Conservation (phyloP, 129 eudicot species). For the Scalesia atractyloides region DNA sequence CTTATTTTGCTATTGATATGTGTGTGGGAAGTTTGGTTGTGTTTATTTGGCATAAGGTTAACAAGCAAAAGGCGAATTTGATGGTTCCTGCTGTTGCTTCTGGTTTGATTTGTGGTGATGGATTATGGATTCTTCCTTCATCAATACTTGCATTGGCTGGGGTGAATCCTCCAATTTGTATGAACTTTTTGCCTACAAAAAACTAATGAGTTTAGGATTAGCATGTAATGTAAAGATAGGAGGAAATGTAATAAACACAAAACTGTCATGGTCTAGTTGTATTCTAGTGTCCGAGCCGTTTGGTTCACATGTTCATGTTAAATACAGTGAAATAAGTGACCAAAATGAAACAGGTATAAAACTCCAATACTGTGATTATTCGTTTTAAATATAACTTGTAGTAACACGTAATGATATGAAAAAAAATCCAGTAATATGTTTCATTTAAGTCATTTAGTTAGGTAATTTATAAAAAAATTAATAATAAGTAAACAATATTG, state of each 20-base stretch:
- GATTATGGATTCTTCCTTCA: constrained; percentile 85
- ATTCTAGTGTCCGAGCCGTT: not conserved
- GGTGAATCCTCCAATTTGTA: constrained; percentile 79
- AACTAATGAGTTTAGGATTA: constrained; percentile 17
- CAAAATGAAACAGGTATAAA: no score
- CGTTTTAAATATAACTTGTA: no score
- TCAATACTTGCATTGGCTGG: constrained; percentile 69
- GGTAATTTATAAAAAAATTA: no score
- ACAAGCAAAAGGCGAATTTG: constrained; percentile 56
- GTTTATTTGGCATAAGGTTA: constrained; percentile 63
- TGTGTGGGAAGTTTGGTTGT: constrained; percentile 80
- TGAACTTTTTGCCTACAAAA: constrained; percentile 55
- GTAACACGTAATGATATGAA: not conserved
- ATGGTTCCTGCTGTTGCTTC: constrained; percentile 95
- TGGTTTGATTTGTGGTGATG: constrained; percentile 90
- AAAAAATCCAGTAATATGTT: not conserved
- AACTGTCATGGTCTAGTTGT: constrained; percentile 1
- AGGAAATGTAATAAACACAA: constrained; percentile 23
- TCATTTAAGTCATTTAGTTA: no score
- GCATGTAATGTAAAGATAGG: not conserved
- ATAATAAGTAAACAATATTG: no score
- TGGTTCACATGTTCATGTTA: no score
- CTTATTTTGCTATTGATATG: constrained; percentile 88
- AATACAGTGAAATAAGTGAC: not conserved
- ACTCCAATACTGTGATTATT: no score